Percentiles rank a stretch among this genome's conserved stretches.
Conservation (phyloP, 2,329 filamentous ascomycete species). For the Westerdykella aurantiaca region DNA sequence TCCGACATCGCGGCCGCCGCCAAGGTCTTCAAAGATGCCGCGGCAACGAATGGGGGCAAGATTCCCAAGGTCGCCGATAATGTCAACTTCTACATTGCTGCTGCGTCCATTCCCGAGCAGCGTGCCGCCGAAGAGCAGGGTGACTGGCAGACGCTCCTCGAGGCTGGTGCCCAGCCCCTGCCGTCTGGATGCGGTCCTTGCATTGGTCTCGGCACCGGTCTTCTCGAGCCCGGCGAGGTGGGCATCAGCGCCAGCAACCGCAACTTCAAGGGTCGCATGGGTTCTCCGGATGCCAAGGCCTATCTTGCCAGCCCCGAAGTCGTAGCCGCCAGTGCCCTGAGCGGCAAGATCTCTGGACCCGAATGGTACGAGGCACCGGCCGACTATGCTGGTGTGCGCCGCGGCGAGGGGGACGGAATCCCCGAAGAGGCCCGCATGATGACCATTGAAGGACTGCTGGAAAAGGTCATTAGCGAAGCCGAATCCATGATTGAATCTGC, state of each 20-base stretch:
- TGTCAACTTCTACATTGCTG: conserved; percentile 84
- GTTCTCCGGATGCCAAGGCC: conserved; percentile 68
- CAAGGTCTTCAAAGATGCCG: conserved; percentile 75
- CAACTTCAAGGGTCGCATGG: conserved; percentile 92
- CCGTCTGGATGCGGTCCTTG: conserved; percentile 76
- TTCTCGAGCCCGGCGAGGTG: conserved; percentile 78
- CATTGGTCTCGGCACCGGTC: conserved; percentile 75
- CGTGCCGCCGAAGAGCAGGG: conserved; percentile 69
- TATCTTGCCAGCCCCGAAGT: conserved; percentile 88
- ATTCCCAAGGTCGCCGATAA: conserved; percentile 65
- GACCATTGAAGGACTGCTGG: conserved; percentile 63
- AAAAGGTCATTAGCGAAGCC: conserved; percentile 63
- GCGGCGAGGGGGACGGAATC: conserved; percentile 66
- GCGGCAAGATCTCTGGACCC: conserved; percentile 67
- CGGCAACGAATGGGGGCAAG: conserved; percentile 52
- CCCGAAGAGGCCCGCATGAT: conserved; percentile 58
- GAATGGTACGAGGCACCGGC: conserved; percentile 71
- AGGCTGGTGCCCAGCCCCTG: conserved; percentile 68
- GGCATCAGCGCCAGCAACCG: conserved; percentile 80
- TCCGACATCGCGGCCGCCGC: conserved; percentile 80
- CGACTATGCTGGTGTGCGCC: conserved; percentile 59
- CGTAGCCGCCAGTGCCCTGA: conserved; percentile 81
- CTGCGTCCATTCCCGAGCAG: conserved; percentile 76
- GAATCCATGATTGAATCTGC: conserved; percentile 56
- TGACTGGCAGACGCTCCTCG: conserved; percentile 76